phyloP scores from a whole-genome alignment of 1,139 yeast species.

The Yamadazyma jaroonii region DNA sequence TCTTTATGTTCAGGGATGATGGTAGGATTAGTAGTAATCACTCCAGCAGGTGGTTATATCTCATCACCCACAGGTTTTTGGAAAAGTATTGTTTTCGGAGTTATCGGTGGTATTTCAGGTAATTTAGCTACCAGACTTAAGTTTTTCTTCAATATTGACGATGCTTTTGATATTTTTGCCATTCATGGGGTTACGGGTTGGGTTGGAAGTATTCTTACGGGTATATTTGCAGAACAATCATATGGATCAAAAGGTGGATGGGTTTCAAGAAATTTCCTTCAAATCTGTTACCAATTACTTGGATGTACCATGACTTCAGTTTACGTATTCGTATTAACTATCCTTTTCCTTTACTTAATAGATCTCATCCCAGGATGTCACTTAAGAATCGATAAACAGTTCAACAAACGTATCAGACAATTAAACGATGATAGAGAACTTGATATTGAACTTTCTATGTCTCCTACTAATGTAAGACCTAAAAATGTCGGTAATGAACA shows the following conservation, averaged over 20 bases:
- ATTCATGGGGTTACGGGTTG: conserved; percentile 47
- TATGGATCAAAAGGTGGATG: conserved; percentile 46
- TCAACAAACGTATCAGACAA: conserved; percentile 32
- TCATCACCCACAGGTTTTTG: conserved; percentile 37
- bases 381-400: conserved; percentile 43
- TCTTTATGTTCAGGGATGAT: conserved; percentile 44
- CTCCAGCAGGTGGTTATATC: conserved; percentile 47
- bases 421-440: conserved; percentile 7
- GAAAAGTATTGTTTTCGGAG: conserved; percentile 42
- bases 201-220: conserved; percentile 41
- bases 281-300: conserved; percentile 46
- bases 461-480: conserved; percentile 13
- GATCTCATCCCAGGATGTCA: conserved; percentile 47
- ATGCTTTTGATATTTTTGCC: conserved; percentile 46
- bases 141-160: conserved; percentile 39
- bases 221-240: conserved; percentile 35
- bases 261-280: conserved; percentile 46
- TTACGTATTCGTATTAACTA: conserved; percentile 36
- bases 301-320: conserved; percentile 41
- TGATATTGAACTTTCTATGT: conserved; percentile 20
- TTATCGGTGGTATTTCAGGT: conserved; percentile 34
- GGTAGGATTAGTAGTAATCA: conserved; percentile 43
- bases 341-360: conserved; percentile 38
- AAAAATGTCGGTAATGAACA: conserved; percentile 11
- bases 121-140: conserved; percentile 43